These are phyloP conservation scores for Moricandia arvensis DNA, from an alignment of 345 rosid species.

Conservation along the genomic window DNA sequence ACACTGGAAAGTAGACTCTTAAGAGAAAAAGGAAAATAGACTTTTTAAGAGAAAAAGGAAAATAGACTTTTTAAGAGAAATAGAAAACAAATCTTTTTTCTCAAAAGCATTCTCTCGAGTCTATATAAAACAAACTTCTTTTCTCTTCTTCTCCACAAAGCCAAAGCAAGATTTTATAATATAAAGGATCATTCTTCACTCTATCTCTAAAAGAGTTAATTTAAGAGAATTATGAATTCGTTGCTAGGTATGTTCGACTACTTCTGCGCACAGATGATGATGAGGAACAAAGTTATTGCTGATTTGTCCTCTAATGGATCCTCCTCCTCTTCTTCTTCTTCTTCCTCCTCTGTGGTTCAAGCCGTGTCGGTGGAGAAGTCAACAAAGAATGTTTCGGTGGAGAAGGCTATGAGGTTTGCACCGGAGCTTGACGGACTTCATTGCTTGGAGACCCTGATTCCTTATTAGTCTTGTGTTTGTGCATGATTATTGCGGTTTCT, in stretches of 20 bases:
- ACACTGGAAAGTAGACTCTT: too few relatives aligned
- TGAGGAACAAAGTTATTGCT: not conserved
- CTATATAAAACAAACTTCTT: not conserved
- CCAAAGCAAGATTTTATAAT: not conserved
- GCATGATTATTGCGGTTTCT: too few relatives aligned
- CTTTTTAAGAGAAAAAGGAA: too few relatives aligned
- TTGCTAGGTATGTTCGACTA: constrained; percentile 2
- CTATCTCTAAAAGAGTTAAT: not conserved
- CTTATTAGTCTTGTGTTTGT: too few relatives aligned
- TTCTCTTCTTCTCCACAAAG: not conserved
- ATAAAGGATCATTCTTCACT: not conserved
- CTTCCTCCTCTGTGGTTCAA: not conserved
- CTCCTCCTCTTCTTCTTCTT: not conserved
- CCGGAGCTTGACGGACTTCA: too few relatives aligned
- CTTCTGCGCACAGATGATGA: not conserved
- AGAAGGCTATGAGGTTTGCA: too few relatives aligned
- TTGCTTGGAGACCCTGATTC: too few relatives aligned
- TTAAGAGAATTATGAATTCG: constrained; percentile 19
- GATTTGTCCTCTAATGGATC: not conserved
- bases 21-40: not conserved
- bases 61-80: not conserved
- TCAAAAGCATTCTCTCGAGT: not conserved
- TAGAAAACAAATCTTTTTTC: not conserved
- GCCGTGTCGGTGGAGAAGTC: not conserved
- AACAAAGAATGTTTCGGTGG: not conserved